These are phyloP conservation scores for Samsoniella hepiali DNA, from an alignment of 2,329 filamentous ascomycete genomes.

Conservation along the genomic window DNA sequence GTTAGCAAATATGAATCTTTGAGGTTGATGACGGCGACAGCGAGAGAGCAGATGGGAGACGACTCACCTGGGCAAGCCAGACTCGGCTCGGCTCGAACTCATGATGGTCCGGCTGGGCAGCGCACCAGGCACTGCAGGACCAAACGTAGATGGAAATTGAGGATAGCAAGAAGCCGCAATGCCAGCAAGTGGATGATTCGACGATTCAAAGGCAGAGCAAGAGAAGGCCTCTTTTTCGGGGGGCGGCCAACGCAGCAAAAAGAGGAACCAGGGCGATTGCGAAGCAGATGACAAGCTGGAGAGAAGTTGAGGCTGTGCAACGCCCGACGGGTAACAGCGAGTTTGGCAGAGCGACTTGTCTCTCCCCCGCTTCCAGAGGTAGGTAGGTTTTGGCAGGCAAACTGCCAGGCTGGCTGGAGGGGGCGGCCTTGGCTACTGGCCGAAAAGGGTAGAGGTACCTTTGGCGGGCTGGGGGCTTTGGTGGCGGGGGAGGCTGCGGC, in stretches of 20 bases:
- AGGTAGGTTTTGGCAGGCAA: no score
- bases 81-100: conserved; percentile 34
- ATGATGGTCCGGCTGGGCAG: conserved; percentile 20
- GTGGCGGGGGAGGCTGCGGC: neutral
- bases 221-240: neutral
- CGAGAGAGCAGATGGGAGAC: neutral
- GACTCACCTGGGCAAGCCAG: conserved; percentile 36
- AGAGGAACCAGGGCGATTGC: neutral
- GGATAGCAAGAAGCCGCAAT: conserved; percentile 11
- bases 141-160: conserved; percentile 3
- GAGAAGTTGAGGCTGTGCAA: conserved; percentile 19
- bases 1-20: conserved; percentile 30
- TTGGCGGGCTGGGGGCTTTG: neutral
- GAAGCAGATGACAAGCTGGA: conserved; percentile 16
- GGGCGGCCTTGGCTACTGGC: neutral
- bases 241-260: conserved; percentile 8
- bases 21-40: conserved; percentile 18
- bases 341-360: neutral
- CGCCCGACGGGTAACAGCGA: conserved; percentile 11
- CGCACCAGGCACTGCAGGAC: conserved; percentile 17
- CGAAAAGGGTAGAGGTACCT: conserved; percentile 1
- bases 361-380: conserved; percentile 8
- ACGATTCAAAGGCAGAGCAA: neutral
- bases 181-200: neutral
- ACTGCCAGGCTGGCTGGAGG: neutral